These are phyloP conservation scores for Kodamaea hsintzibuensis DNA, from an alignment of 805 yeast species.

Conservation along the genomic window DNA sequence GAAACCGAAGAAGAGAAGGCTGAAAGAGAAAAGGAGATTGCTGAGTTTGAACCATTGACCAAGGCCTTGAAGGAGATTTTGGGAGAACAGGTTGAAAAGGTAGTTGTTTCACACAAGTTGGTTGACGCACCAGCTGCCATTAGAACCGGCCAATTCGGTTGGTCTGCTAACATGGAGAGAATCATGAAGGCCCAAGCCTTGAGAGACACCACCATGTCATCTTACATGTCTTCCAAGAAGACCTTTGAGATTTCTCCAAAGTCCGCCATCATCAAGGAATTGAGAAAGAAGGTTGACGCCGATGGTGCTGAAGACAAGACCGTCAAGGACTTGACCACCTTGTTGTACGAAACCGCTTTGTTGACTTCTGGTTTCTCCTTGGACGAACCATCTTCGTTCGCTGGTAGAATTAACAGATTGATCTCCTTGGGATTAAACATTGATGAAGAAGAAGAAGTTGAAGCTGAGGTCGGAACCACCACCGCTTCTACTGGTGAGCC, in stretches of 20 bases:
- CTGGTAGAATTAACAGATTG: constrained; percentile 96
- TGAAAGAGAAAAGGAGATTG: constrained; percentile 88
- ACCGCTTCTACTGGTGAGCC: constrained; percentile 42
- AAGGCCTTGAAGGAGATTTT: constrained; percentile 94
- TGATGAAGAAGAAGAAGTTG: constrained; percentile 77
- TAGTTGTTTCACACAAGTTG: constrained; percentile 94
- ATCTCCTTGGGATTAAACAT: constrained; percentile 97
- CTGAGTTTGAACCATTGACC: constrained; percentile 90
- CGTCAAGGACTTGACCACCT: constrained; percentile 94
- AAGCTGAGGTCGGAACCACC: constrained; percentile 51
- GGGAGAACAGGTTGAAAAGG: constrained; percentile 99
- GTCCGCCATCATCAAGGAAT: constrained; percentile 92
- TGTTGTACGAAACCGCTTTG: constrained; percentile 96
- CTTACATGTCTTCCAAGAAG: constrained; percentile 99
- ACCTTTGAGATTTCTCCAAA: constrained; percentile 98
- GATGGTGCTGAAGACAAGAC: constrained; percentile 99
- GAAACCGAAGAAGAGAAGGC: constrained; percentile 98
- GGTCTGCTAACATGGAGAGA: constrained; percentile 99
- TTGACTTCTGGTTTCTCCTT: constrained; percentile 98
- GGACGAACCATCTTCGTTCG: constrained; percentile 98
- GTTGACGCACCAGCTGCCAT: constrained; percentile 99
- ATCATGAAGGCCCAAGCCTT: constrained; percentile 99
- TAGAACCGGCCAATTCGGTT: constrained; percentile 99
- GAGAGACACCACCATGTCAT: constrained; percentile 97
- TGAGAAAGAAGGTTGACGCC: constrained; percentile 93